Evolutionary conservation across 1,139 yeast genomes (phyloP), one percentile per base, ranked within the genome.

Genomic region (Yamadazyma dushanensis): DNA sequence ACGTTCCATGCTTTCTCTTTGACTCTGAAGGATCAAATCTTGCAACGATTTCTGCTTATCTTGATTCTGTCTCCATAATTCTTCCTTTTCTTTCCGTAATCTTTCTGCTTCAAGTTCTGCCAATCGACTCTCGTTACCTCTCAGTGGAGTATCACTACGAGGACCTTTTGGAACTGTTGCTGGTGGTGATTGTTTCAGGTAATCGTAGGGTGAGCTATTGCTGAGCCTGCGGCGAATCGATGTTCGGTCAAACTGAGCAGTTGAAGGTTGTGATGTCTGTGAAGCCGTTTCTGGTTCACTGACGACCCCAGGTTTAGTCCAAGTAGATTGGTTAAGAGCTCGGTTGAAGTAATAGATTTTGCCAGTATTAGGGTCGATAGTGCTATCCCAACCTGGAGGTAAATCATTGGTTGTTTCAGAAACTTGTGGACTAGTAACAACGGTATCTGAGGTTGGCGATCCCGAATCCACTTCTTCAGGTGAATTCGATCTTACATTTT

Each of bases 381-480:
- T 77, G 53, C 65, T 63, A 39, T 70, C 74, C 83, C 83, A 76
- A 2, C 79, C 79, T 3, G 61, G 63, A 2, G 80, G 80, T 23
- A 76, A 56, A 5, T 59, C 61, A 2, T 15, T 15, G 3, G 24
- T 25, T 13, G 16, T 8, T 24, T 24, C 16, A 11, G 7, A 8
- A 9, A 16, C 16, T 24, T 24, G 26, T 8, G 26, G 26, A 11
- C 26, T 24, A 5, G 26, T 16, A 5, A 16, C 49, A 53, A 4
- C 60, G 66, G 18, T 57, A 57, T 6, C 7, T 11, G 28, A 37
- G 16, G 16, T 21, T 18, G n/a, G 16, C 9, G 40, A 8, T 14
- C 17, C 35, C 16, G 33, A 24, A 14, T 32, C 18, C 28, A 40
- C 38, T 19, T 37, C 45, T n/a, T 54, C 42, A n/a, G 53, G 47